A percentile compares a stretch with the other conserved stretches of the same genome.
Evolutionary conservation across 78 protist species (phyloP).

Genomic region (Dictyostelium firmibasis): DNA sequence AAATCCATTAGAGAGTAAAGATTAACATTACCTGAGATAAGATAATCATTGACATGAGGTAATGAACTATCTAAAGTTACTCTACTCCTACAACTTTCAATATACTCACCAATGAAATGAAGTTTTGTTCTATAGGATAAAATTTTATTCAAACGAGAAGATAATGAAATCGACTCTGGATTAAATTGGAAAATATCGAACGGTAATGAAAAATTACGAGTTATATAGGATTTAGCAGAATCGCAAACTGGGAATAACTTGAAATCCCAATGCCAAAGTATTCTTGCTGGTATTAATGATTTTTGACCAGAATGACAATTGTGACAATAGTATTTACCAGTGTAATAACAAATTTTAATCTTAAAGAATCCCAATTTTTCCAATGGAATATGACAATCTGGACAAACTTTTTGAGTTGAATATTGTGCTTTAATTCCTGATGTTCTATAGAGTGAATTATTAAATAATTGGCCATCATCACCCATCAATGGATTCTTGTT

Average conservation of each 20-base stretch:
- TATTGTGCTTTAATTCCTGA: not conserved
- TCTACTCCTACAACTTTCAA: constrained; percentile 61
- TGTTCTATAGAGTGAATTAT: not conserved
- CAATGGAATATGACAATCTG: constrained; percentile 30
- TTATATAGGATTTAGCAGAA: constrained; percentile 8
- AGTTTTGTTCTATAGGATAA: constrained; percentile 10
- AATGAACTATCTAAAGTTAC: not conserved
- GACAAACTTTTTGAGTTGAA: not conserved
- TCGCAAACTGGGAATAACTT: constrained; percentile 45
- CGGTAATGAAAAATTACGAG: not conserved
- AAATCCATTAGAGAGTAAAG: constrained; percentile 46
- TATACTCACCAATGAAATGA: constrained; percentile 46
- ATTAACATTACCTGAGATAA: constrained; percentile 47
- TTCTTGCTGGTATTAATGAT: constrained; percentile 17
- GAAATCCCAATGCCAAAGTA: constrained; percentile 54
- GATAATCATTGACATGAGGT: constrained; percentile 5
- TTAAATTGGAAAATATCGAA: constrained; percentile 60
- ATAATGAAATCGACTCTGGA: constrained; percentile 1
- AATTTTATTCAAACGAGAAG: not conserved
- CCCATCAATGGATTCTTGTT: constrained; percentile 49
- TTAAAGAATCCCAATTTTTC: constrained; percentile 68
- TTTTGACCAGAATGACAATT: constrained; percentile 41
- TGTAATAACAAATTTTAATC: constrained; percentile 50
- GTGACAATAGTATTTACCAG: constrained; percentile 60
- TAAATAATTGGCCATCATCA: constrained; percentile 36